Evolutionary conservation across 1,284 basidiomycete genomes (phyloP), one percentile per base, ranked within the genome.

Genomic region (Inonotus hispidus): DNA sequence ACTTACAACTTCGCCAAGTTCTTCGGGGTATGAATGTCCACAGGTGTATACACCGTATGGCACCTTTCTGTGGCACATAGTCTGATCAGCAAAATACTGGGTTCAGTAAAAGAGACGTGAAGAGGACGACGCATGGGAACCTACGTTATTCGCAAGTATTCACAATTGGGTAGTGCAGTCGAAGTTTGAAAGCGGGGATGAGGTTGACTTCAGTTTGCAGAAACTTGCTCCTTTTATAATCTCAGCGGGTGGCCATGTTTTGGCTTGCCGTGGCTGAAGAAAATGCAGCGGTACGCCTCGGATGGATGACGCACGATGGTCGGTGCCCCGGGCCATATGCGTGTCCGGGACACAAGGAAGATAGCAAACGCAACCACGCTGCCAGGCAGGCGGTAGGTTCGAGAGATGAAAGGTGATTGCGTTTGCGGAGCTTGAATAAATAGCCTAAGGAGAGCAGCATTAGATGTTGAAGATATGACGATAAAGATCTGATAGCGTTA

Each of bases 51-150:
- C 63, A 16, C 63, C 68, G 60, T 68, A 71, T 7, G 69, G 60
- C 50, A 75, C 71, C 63, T 70, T 66, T 67, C 72, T 69, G 68
- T 70, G 69, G 65, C 75, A 76, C 75, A 76, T 76, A 8, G 41
- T 43, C 41, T 43, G 7, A 21, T 43, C n/a, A 16, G 41, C 19
- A 21, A 13, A 14, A 45, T 43, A 19, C 54, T 23, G 43, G 49
- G 7, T 25, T 49, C 23, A 29, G 23, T 4, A n/a, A n/a, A 11
- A 49, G 8, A 23, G 47, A 8, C 21, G 21, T 25, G 16, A 32
- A 23, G 47, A 49, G 25, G 13, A 25, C 25, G 7, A 4, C 1
- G 21, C 25, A 29, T 25, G 47, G 19, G 47, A 49, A 8, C 47
- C 11, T 25, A 29, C 47, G 23, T 25, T 23, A 25, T 27, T 56